These are phyloP conservation scores for Geosmithia putterillii DNA, from an alignment of 2,329 filamentous ascomycete species.

Conservation along the genomic window DNA sequence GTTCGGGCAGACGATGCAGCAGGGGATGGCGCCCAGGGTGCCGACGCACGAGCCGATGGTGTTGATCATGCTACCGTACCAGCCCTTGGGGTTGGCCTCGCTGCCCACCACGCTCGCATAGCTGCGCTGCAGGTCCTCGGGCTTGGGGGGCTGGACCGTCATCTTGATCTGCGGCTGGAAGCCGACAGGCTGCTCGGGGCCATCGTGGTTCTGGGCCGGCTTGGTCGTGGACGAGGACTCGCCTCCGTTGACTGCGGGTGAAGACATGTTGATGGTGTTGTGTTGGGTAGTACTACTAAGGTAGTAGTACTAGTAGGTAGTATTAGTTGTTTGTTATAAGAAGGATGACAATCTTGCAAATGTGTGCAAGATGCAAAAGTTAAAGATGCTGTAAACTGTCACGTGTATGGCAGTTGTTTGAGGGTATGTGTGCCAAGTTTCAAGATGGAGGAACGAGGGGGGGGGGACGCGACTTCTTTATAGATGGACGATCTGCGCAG, in stretches of 20 bases:
- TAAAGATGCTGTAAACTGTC: too few species aligned
- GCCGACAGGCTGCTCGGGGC: constrained; percentile 15
- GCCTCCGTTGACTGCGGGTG: constrained; percentile 1
- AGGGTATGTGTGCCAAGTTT: neutral
- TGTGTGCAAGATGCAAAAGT: too few species aligned
- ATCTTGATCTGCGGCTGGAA: constrained; percentile 45
- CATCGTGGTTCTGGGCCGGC: constrained; percentile 13
- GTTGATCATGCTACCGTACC: constrained; percentile 86
- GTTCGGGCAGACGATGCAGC: constrained; percentile 87
- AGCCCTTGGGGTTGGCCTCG: constrained; percentile 63
- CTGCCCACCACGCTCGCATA: constrained; percentile 56
- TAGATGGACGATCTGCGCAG: neutral
- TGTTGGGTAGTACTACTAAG: neutral
- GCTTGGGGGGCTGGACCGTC: constrained; percentile 64
- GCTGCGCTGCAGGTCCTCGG: constrained; percentile 74
- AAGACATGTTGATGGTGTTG: neutral
- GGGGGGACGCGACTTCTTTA: neutral
- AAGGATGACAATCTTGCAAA: too few species aligned
- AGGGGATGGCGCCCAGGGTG: constrained; percentile 74
- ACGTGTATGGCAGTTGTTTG: neutral
- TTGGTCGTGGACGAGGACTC: constrained; percentile 10
- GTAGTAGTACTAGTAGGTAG: neutral
- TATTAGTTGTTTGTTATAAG: neutral
- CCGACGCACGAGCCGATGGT: constrained; percentile 63
- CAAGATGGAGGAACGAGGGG: neutral